Evolutionary conservation across 495 filamentous ascomycete species (phyloP).

Genomic region (Talaromyces wortmannii): DNA sequence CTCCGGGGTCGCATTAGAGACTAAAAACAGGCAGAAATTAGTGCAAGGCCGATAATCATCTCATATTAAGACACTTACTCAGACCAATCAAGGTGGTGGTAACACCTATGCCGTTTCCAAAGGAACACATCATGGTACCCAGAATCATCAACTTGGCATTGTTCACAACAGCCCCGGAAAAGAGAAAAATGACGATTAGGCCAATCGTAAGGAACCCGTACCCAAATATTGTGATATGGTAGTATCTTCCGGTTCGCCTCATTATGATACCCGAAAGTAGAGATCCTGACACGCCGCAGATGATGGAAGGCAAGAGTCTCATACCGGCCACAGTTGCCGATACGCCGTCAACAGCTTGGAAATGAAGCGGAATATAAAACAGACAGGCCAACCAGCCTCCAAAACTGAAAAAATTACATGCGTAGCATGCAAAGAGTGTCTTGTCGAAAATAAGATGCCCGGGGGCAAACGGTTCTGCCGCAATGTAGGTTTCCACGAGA

Average conservation of each 20-base stretch:
- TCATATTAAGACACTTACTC: constrained; percentile 29
- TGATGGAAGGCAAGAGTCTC: constrained; percentile 59
- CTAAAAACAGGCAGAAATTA: constrained; percentile 28
- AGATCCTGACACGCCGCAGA: constrained; percentile 58
- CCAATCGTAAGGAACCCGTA: constrained; percentile 49
- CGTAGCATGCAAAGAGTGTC: constrained; percentile 59
- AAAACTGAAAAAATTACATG: constrained; percentile 73
- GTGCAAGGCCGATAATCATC: neutral
- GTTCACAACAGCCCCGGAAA: constrained; percentile 44
- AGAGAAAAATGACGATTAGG: constrained; percentile 48
- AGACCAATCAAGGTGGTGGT: constrained; percentile 63
- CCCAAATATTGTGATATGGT: constrained; percentile 59
- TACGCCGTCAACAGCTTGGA: constrained; percentile 65
- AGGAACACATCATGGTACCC: constrained; percentile 47
- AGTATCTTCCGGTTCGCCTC: constrained; percentile 71
- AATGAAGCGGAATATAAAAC: constrained; percentile 77
- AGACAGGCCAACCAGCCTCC: constrained; percentile 55
- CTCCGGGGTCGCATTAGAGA: constrained; percentile 59
- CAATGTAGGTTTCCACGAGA: constrained; percentile 64
- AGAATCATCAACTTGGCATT: constrained; percentile 43
- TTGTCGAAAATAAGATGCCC: constrained; percentile 70
- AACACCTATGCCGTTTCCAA: constrained; percentile 61
- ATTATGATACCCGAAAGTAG: constrained; percentile 65
- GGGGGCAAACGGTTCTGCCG: constrained; percentile 72
- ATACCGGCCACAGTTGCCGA: constrained; percentile 60